phyloP scores from a whole-genome alignment of 768 basidiomycete genomes.

The Leccinum boreale region DNA sequence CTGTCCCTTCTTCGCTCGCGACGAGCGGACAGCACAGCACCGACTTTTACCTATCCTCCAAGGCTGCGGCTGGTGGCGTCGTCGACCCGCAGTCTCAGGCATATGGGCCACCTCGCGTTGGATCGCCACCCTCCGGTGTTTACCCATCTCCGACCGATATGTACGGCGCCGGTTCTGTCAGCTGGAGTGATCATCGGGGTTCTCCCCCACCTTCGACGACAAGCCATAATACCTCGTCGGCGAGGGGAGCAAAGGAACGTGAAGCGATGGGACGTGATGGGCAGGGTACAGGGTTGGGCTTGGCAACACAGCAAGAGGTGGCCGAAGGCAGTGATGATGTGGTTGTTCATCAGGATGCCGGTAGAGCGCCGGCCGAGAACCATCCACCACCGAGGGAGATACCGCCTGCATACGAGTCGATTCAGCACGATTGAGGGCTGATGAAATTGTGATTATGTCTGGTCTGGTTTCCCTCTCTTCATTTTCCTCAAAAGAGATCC shows the following conservation, averaged over 20 bases:
- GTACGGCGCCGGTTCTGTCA: conserved; percentile 12
- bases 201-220: conserved; percentile 26
- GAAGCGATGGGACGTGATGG: conserved; percentile 21
- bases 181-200: conserved; percentile 18
- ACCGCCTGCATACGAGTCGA: conserved; percentile 29
- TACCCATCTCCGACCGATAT: conserved; percentile 5
- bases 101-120: conserved; percentile 1
- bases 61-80: neutral
- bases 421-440: conserved; percentile 14
- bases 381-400: conserved; percentile 22
- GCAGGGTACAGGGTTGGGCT: conserved; percentile 11
- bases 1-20: conserved; percentile 1
- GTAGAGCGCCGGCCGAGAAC: conserved; percentile 21
- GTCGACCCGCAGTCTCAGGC: conserved; percentile 9
- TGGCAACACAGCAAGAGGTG: conserved; percentile 22
- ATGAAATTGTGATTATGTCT: neutral
- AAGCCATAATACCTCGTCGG: conserved; percentile 12
- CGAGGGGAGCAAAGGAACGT: conserved; percentile 20
- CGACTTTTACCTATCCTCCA: conserved; percentile 8
- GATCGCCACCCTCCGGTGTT: neutral
- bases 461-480: neutral
- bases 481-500: neutral
- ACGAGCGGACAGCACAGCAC: conserved; percentile 1
- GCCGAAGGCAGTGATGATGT: conserved; percentile 21
- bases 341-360: conserved; percentile 28